Conservation (phyloP, 2,329 filamentous ascomycete species). For the Diaporthe humulicola region DNA sequence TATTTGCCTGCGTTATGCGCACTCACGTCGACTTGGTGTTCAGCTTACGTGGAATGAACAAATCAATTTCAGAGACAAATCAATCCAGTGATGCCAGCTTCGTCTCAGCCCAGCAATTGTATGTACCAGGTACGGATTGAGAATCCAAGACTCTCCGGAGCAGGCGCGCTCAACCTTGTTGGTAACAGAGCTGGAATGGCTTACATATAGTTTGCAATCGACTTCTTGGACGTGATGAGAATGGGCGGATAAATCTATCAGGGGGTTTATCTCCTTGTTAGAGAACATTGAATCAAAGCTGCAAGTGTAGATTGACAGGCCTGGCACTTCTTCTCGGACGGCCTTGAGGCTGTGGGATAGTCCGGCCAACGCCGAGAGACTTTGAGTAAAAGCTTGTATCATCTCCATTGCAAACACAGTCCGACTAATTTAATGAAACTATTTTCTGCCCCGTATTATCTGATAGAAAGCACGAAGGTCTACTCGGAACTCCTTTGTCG, state of each 20-base stretch:
- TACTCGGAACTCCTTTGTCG: neutral
- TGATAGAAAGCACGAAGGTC: neutral
- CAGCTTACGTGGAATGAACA: too few species aligned
- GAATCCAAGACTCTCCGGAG: too few species aligned
- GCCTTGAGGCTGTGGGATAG: neutral
- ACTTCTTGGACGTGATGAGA: neutral
- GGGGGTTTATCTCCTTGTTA: neutral
- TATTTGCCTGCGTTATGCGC: too few species aligned
- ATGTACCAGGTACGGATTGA: too few species aligned
- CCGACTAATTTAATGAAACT: neutral
- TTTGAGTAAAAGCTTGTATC: neutral
- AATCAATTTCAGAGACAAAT: too few species aligned
- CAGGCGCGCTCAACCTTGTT: too few species aligned
- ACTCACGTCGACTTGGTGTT: too few species aligned
- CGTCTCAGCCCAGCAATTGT: too few species aligned
- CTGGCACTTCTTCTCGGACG: fast-evolving
- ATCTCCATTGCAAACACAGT: neutral
- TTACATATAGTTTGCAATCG: neutral
- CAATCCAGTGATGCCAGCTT: too few species aligned
- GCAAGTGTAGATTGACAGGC: neutral
- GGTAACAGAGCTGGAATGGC: neutral
- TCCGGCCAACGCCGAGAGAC: neutral
- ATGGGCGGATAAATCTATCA: neutral
- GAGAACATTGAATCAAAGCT: neutral
- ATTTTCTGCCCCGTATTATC: neutral